These are phyloP conservation scores for Pseudopithomyces maydicus DNA, from an alignment of 2,329 filamentous ascomycete species.

Conservation along the genomic window DNA sequence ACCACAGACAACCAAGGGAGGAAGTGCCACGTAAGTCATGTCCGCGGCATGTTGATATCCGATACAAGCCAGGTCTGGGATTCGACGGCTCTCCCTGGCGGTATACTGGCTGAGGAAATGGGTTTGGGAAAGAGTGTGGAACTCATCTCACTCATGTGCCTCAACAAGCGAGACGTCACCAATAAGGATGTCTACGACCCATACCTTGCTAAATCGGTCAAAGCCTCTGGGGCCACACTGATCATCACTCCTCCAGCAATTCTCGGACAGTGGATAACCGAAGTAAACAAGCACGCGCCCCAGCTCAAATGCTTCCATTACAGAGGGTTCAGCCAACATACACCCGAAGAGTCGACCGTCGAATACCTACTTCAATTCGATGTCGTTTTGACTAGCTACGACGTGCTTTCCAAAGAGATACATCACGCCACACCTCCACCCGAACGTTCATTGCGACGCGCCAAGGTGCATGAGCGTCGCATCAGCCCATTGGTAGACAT, in stretches of 20 bases:
- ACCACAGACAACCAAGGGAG: constrained; percentile 54
- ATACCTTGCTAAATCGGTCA: constrained; percentile 52
- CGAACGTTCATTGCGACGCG: constrained; percentile 68
- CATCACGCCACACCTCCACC: constrained; percentile 76
- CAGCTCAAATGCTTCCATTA: constrained; percentile 62
- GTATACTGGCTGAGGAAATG: constrained; percentile 82
- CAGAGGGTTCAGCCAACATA: constrained; percentile 51
- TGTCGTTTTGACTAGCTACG: constrained; percentile 67
- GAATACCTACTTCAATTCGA: constrained; percentile 57
- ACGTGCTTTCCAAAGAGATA: constrained; percentile 77
- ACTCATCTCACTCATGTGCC: constrained; percentile 70
- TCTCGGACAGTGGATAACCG: constrained; percentile 66
- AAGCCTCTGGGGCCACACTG: constrained; percentile 61
- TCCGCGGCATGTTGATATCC: constrained; percentile 64
- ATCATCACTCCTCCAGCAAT: constrained; percentile 68
- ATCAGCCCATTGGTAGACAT: constrained; percentile 80
- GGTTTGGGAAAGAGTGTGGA: constrained; percentile 82
- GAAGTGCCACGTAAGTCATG: constrained; percentile 63
- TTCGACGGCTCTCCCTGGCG: constrained; percentile 52
- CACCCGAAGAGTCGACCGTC: constrained; percentile 47
- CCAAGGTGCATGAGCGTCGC: constrained; percentile 67
- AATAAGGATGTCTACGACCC: constrained; percentile 39
- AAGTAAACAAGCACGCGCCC: constrained; percentile 63
- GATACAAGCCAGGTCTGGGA: constrained; percentile 54
- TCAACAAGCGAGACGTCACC: constrained; percentile 57